Percentiles rank a stretch among this genome's conserved stretches.
Conservation (phyloP, 2,329 filamentous ascomycete genomes). For the Neoascochyta sp. region DNA sequence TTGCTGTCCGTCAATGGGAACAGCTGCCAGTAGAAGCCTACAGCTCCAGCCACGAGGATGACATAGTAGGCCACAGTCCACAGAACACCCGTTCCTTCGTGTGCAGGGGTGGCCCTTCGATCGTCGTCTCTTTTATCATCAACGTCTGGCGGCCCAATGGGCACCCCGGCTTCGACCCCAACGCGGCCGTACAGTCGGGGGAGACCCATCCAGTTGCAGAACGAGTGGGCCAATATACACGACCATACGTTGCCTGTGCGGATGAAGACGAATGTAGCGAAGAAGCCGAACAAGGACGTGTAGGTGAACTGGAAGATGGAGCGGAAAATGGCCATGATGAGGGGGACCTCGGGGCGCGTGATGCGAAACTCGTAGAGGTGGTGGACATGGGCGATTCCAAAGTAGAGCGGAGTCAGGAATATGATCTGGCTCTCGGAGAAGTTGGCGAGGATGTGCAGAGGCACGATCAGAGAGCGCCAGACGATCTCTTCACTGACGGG, state of each 20-base stretch:
- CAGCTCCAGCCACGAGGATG: conserved; percentile 67
- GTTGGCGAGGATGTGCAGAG: conserved; percentile 71
- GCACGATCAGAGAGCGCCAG: conserved; percentile 82
- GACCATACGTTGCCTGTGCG: conserved; percentile 78
- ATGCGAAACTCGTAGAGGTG: conserved; percentile 94
- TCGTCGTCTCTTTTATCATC: conserved; percentile 39
- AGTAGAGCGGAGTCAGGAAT: conserved; percentile 81
- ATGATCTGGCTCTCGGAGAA: conserved; percentile 55
- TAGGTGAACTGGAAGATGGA: conserved; percentile 83
- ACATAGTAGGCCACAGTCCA: conserved; percentile 81
- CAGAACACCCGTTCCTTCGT: conserved; percentile 35
- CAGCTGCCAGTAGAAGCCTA: conserved; percentile 66
- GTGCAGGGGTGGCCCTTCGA: conserved; percentile 19
- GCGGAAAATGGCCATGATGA: conserved; percentile 61
- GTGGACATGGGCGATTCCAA: conserved; percentile 89
- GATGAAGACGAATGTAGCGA: conserved; percentile 83
- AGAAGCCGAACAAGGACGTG: conserved; percentile 90
- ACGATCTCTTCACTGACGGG: conserved; percentile 90
- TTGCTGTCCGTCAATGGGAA: conserved; percentile 68
- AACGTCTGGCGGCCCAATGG: conserved; percentile 35
- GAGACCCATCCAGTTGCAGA: conserved; percentile 90
- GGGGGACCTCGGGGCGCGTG: conserved; percentile 67
- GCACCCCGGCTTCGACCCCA: conserved; percentile 48
- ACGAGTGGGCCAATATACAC: conserved; percentile 72
- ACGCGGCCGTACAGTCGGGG: conserved; percentile 82